Evolutionary conservation across 371 early-diverging fungal species (phyloP).

Genomic region (Apophysomyces ossiformis): DNA sequence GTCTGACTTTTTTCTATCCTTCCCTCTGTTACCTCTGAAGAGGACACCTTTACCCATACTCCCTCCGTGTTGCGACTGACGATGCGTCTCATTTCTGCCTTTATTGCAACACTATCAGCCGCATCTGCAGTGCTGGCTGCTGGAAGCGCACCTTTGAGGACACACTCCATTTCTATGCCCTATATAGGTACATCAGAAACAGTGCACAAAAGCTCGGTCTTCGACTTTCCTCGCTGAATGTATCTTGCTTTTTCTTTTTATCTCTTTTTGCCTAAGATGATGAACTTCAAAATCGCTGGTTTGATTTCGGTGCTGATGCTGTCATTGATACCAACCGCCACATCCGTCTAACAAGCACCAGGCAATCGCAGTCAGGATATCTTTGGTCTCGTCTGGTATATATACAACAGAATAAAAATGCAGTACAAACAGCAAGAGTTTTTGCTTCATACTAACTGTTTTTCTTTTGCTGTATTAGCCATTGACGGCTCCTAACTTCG

Average conservation of each 20-base stretch:
- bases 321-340: conserved; percentile 74
- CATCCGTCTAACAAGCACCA: conserved; percentile 86
- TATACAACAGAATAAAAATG: neutral
- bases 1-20: neutral
- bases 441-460: no score
- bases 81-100: conserved; percentile 1
- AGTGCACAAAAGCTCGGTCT: no score
- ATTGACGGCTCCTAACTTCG: conserved; percentile 76
- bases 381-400: conserved; percentile 82
- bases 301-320: conserved; percentile 73
- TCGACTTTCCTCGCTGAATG: no score
- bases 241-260: neutral
- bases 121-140: conserved; percentile 3
- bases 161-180: conserved; percentile 72
- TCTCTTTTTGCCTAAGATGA: conserved; percentile 46
- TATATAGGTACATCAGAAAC: conserved; percentile 62
- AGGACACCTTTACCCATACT: neutral
- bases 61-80: conserved; percentile 2
- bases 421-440: no score
- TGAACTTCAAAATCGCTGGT: conserved; percentile 73
- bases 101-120: conserved; percentile 3
- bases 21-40: neutral
- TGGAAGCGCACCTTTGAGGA: conserved; percentile 51
- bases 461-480: conserved; percentile 40
- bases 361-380: conserved; percentile 81